Evolutionary conservation across 768 basidiomycete species (phyloP).

Genomic region (Artomyces pyxidatus): DNA sequence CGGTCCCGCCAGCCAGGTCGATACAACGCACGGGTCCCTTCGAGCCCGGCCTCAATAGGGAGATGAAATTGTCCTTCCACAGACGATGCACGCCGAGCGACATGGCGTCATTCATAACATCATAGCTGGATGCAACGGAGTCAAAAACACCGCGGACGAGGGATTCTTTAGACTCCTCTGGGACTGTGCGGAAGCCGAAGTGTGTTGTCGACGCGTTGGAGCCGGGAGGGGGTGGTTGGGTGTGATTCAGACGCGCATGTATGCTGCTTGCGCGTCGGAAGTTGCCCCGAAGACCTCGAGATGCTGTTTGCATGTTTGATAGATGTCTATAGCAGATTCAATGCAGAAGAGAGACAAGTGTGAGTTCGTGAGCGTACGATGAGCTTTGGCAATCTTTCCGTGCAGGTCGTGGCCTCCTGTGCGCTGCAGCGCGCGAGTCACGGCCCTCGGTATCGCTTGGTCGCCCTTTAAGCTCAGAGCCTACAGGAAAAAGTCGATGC

Average conservation of each 20-base stretch:
- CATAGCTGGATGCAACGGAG: slow-evolving; percentile 92
- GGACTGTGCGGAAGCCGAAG: slow-evolving; percentile 89
- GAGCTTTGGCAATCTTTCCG: too few relatives aligned
- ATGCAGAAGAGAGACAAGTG: too few relatives aligned
- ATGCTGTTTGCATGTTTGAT: slow-evolving; percentile 8
- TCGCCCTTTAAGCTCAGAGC: too few relatives aligned
- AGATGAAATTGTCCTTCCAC: slow-evolving; percentile 92
- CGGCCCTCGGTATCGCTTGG: too few relatives aligned
- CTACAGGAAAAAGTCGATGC: too few relatives aligned
- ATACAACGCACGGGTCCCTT: slow-evolving; percentile 74
- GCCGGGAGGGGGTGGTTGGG: slow-evolving; percentile 3
- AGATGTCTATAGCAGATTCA: too few relatives aligned
- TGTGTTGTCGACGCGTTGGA: slow-evolving; percentile 51
- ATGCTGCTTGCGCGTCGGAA: neutral
- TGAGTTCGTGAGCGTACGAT: too few relatives aligned
- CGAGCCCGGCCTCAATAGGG: slow-evolving; percentile 64
- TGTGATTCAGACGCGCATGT: slow-evolving; percentile 3
- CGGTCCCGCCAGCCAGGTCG: slow-evolving; percentile 96
- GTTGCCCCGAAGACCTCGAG: slow-evolving; percentile 4
- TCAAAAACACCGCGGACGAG: slow-evolving; percentile 92
- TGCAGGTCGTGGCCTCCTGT: too few relatives aligned
- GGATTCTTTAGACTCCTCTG: slow-evolving; percentile 78
- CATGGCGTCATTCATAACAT: slow-evolving; percentile 99
- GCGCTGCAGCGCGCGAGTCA: too few relatives aligned
- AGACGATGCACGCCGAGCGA: slow-evolving; percentile 93